A percentile compares a stretch with the other conserved stretches of the same genome.
phyloP scores from a whole-genome alignment of 106 monocot species.

The Dendrobium huoshanense region DNA sequence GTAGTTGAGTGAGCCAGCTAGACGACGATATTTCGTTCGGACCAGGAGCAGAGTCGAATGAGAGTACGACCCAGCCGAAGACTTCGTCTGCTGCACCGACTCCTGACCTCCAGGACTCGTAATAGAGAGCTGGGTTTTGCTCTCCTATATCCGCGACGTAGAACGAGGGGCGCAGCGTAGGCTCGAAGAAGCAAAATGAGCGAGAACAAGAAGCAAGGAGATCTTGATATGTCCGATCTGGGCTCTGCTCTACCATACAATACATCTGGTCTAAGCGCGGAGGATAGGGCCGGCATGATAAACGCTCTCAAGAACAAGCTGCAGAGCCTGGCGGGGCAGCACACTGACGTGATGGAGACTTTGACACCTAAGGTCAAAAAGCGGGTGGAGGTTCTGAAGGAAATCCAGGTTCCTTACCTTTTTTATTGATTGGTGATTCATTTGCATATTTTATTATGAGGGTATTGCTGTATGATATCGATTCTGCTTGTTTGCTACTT shows the following conservation, averaged over 20 bases:
- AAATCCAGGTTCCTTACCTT: conserved; percentile 56
- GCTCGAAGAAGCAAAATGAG: conserved; percentile 6
- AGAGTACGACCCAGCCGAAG: too few relatives aligned
- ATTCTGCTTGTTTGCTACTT: too few relatives aligned
- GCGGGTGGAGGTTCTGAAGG: conserved; percentile 72
- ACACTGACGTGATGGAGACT: conserved; percentile 48
- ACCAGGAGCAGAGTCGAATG: too few relatives aligned
- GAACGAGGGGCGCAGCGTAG: neutral
- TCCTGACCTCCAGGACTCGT: too few relatives aligned
- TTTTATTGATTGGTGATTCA: neutral
- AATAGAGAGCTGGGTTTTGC: neutral
- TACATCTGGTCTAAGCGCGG: conserved; percentile 17
- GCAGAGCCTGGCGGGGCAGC: conserved; percentile 42
- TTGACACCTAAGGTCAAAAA: conserved; percentile 66
- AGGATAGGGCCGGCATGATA: conserved; percentile 20
- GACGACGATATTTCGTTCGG: too few relatives aligned
- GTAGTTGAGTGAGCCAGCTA: too few relatives aligned
- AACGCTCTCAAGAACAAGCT: conserved; percentile 16
- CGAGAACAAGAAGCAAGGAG: conserved; percentile 17
- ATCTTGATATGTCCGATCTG: conserved; percentile 17
- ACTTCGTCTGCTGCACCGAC: too few relatives aligned
- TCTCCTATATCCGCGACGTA: neutral
- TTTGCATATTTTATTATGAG: too few relatives aligned
- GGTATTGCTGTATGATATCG: too few relatives aligned
- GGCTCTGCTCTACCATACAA: conserved; percentile 3